Conservation (phyloP, 1,284 basidiomycete genomes). For the Heliocybe sulcata region DNA sequence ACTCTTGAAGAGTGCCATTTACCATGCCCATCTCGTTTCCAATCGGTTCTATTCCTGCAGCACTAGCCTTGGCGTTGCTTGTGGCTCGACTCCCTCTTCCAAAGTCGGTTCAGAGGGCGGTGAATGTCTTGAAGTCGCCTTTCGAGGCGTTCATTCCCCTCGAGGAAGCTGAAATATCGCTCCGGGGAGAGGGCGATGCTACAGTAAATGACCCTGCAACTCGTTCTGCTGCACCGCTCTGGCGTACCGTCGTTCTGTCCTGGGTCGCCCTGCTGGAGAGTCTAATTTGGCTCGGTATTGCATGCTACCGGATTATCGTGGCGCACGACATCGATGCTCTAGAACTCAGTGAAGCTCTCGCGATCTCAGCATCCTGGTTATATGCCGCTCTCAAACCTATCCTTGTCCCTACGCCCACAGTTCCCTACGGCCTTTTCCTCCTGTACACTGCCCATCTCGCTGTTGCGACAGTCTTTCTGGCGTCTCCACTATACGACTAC, state of each 20-base stretch:
- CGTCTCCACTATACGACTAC: conserved; percentile 40
- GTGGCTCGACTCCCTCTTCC: conserved; percentile 28
- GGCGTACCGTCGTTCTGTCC: conserved; percentile 23
- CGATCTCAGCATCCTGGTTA: conserved; percentile 48
- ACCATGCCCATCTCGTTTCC: no score
- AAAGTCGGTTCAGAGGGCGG: conserved; percentile 15
- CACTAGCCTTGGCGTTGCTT: conserved; percentile 37
- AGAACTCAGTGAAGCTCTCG: conserved; percentile 25
- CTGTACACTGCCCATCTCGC: conserved; percentile 39
- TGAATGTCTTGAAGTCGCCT: conserved; percentile 23
- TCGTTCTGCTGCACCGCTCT: conserved; percentile 50
- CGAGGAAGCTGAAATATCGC: conserved; percentile 51
- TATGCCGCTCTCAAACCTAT: conserved; percentile 41
- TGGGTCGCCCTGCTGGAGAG: conserved; percentile 40
- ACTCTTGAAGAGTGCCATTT: no score
- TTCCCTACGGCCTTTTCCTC: conserved; percentile 44
- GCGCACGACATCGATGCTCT: conserved; percentile 18
- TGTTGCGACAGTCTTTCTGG: conserved; percentile 34
- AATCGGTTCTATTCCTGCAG: conserved; percentile 27
- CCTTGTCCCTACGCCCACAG: conserved; percentile 31
- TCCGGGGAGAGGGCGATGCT: conserved; percentile 16
- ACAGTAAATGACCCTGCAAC: conserved; percentile 17
- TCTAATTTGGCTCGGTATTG: conserved; percentile 41
- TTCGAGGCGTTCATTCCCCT: conserved; percentile 45
- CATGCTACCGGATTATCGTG: conserved; percentile 33